phyloP scores from a whole-genome alignment of 345 rosid species.

The Ceriops zippeliana region DNA sequence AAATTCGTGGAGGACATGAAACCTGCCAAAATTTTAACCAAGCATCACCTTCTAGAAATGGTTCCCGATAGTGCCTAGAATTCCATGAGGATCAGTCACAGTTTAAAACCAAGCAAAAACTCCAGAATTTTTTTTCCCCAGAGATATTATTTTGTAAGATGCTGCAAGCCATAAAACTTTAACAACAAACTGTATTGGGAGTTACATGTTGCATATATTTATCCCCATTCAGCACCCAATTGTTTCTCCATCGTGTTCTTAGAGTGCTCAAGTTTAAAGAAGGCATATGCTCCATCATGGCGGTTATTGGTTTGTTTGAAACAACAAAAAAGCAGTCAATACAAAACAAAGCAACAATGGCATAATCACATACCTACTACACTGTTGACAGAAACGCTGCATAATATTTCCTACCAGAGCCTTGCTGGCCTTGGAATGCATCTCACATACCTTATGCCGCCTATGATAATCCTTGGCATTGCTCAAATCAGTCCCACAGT shows the following conservation, averaged over 20 bases:
- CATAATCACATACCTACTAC: constrained; percentile 67
- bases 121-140: background rate
- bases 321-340: background rate
- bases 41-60: too few species aligned
- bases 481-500: constrained; percentile 93
- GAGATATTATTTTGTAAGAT: too few species aligned
- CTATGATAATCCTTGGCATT: constrained; percentile 93
- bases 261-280: background rate
- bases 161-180: too few species aligned
- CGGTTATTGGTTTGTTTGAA: background rate
- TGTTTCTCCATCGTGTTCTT: background rate
- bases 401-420: constrained; percentile 80
- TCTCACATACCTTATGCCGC: constrained; percentile 93
- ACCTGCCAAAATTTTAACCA: constrained; percentile 45
- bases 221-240: background rate
- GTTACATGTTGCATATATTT: background rate
- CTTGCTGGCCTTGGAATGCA: constrained; percentile 88
- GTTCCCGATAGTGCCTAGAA: too few species aligned
- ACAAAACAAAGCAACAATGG: constrained; percentile 3
- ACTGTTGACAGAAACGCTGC: constrained; percentile 99
- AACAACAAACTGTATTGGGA: too few species aligned
- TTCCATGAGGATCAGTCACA: too few species aligned
- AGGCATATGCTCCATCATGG: background rate
- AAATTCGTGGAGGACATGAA: constrained; percentile 94
- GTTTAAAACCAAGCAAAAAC: background rate